Percentiles rank a stretch among this genome's conserved stretches.
phyloP scores from a whole-genome alignment of 352 stramenopile genomes.

The Pythium guiyangense region DNA sequence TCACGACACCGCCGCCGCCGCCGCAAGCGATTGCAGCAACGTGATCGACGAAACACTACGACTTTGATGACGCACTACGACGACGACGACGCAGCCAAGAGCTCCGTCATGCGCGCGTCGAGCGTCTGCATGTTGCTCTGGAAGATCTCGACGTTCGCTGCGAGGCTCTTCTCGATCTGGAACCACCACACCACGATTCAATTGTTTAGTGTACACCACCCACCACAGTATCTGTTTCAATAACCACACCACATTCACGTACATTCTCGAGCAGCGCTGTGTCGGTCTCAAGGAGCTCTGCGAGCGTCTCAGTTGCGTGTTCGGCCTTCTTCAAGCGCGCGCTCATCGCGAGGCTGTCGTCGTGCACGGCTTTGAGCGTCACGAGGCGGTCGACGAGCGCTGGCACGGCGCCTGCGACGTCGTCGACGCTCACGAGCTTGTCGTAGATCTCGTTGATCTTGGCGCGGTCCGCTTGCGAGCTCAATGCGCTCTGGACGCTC shows the following conservation, averaged over 20 bases:
- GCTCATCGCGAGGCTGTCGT: constrained; percentile 49
- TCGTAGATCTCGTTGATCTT: constrained; percentile 74
- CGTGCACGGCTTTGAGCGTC: constrained; percentile 67
- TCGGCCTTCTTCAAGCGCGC: constrained; percentile 59
- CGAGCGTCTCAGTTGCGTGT: constrained; percentile 43
- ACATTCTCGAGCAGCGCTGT: constrained; percentile 63
- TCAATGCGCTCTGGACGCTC: constrained; percentile 48
- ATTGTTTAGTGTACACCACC: not conserved
- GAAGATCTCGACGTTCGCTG: constrained; percentile 73
- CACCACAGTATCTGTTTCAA: too few species aligned
- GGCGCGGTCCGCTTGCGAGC: constrained; percentile 52
- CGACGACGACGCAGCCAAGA: constrained; percentile 24
- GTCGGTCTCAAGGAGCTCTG: constrained; percentile 61
- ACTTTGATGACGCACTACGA: constrained; percentile 13
- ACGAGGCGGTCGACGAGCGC: constrained; percentile 67
- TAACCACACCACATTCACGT: constrained; percentile 17
- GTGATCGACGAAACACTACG: constrained; percentile 12
- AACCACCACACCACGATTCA: not conserved
- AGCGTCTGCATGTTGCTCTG: constrained; percentile 72
- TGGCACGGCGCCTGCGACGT: constrained; percentile 54
- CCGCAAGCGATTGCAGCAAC: not conserved
- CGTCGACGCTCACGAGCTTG: constrained; percentile 53
- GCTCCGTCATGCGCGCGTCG: constrained; percentile 60
- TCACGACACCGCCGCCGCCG: constrained; percentile 12
- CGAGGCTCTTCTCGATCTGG: constrained; percentile 74